Evolutionary conservation across 768 basidiomycete species (phyloP), one percentile per base, ranked within the genome.

Genomic region (Dioszegia aurantiaca): DNA sequence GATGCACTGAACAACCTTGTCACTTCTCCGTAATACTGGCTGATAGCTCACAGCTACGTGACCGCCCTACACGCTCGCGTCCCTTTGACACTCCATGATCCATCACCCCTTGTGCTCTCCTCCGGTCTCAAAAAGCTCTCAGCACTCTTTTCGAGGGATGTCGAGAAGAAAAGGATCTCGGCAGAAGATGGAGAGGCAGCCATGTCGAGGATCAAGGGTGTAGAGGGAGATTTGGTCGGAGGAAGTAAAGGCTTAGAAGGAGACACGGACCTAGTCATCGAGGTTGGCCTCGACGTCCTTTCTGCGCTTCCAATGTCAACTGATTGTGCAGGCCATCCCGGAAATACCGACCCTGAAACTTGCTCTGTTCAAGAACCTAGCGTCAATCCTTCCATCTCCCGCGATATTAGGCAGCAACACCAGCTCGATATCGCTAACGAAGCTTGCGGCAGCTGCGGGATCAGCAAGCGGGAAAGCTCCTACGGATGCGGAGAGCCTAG

Each of bases 361-460:
- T 64, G 77, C 80, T 4, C 84, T 98, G 61, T 95, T 98, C 77
- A 75, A 80, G 4, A 78, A 81, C 2, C 82, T 97, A 21, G 83
- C 86, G 16, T 82, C 82, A 46, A 83, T 86, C 67, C 75, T 91
- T 48, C 80, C 83, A 27, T 85, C 87, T 0, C 80, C 83, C 30
- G 83, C 89, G 8, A 91, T 98, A 48, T 80, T 98, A 21, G 93
- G 92, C 0, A 85, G 86, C 41, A 97, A 98, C 70, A 98, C 93
- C 1, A 92, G 90, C 56, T 90, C 89, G 10, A 97, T 97, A 62
- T 90, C 88, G 63, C 86, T 98, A 43, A 92, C 92, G 21, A 93
- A 93, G 79, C 89, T 97, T 52, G 92, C 93, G 0, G 87, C 87
- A 6, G 80, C 88, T 28, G 86, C 87, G 86, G 6, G 86, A 84